Percentiles rank a stretch among this genome's conserved stretches.
These are phyloP conservation scores for Eucalyptus cloeziana DNA, from an alignment of 345 rosid species.

Conservation along the genomic window DNA sequence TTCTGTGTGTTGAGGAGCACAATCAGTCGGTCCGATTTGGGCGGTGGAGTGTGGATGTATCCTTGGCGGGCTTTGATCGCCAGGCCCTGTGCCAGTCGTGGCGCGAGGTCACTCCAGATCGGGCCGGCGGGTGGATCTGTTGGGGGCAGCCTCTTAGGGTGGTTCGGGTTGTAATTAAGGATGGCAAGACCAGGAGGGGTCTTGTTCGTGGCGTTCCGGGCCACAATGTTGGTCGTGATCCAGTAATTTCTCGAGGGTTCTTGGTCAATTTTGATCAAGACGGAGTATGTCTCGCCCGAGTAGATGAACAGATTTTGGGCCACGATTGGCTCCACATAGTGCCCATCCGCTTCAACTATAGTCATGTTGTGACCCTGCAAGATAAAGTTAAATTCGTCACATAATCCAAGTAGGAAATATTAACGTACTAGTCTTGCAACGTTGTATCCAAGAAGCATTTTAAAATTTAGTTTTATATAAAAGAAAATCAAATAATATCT, in stretches of 20 bases:
- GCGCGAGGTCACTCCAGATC: constrained; percentile 13
- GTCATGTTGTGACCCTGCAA: constrained; percentile 65
- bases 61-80: constrained; percentile 41
- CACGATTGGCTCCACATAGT: constrained; percentile 55
- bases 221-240: constrained; percentile 43
- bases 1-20: constrained; percentile 61
- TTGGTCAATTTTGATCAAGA: constrained; percentile 43
- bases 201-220: constrained; percentile 7
- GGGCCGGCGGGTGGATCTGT: constrained; percentile 31
- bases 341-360: constrained; percentile 69
- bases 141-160: constrained; percentile 30
- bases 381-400: background rate
- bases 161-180: constrained; percentile 53
- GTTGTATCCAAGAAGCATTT: background rate
- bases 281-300: constrained; percentile 76
- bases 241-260: constrained; percentile 53
- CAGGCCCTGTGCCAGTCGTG: constrained; percentile 25
- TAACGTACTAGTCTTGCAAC: background rate
- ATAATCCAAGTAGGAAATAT: background rate
- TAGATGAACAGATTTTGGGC: constrained; percentile 58
- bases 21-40: constrained; percentile 23
- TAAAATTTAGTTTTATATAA: background rate
- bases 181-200: constrained; percentile 38
- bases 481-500: background rate
- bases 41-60: constrained; percentile 26